Conservation (phyloP, 495 filamentous ascomycete genomes). For the Talaromyces stipitatus region DNA sequence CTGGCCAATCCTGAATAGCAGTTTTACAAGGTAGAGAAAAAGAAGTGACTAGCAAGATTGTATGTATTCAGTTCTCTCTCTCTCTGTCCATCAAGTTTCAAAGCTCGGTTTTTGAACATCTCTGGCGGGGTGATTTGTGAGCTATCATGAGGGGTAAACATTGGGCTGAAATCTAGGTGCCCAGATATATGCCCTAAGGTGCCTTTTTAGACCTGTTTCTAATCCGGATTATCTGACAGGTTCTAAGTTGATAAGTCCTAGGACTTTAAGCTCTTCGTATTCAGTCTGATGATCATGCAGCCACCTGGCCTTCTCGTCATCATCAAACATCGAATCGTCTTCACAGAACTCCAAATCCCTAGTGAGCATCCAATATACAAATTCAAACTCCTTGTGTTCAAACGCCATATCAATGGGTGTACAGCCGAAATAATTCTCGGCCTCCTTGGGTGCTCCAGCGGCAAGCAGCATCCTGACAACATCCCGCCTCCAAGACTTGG, state of each 20-base stretch:
- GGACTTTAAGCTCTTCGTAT: background rate
- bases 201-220: too few relatives aligned
- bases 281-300: background rate
- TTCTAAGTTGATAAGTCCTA: background rate
- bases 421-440: background rate
- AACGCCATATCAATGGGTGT: background rate
- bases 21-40: too few relatives aligned
- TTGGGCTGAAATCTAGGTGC: too few relatives aligned
- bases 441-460: background rate
- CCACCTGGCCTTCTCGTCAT: background rate
- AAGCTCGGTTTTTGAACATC: too few relatives aligned
- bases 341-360: background rate
- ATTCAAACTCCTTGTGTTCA: background rate
- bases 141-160: too few relatives aligned
- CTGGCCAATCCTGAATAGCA: too few relatives aligned
- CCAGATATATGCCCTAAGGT: too few relatives aligned
- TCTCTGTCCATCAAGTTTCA: too few relatives aligned
- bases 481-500: background rate
- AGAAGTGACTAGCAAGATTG: too few relatives aligned
- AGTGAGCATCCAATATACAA: background rate
- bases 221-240: too few relatives aligned
- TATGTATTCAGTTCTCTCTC: too few relatives aligned
- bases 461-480: background rate
- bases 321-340: background rate
- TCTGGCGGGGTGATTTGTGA: too few relatives aligned